phyloP scores from a whole-genome alignment of 2,329 filamentous ascomycete species.

The Sphaerulina populicola region DNA sequence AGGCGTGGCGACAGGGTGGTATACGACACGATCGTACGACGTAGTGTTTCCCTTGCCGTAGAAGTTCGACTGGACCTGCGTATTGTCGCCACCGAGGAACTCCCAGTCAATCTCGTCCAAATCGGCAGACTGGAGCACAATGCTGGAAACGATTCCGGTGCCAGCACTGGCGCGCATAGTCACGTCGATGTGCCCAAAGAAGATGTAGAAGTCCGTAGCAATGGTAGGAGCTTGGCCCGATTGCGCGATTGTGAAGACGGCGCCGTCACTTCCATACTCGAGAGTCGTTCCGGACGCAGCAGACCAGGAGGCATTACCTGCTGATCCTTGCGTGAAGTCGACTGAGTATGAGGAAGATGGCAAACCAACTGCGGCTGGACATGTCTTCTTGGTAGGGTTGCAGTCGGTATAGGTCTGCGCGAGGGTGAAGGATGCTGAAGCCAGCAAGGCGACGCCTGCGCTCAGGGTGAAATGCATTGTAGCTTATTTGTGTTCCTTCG shows the following conservation, averaged over 20 bases:
- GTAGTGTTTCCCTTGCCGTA: slow-evolving; percentile 64
- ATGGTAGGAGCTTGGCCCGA: slow-evolving; percentile 63
- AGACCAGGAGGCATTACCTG: slow-evolving; percentile 52
- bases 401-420: slow-evolving; percentile 73
- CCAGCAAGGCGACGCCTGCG: slow-evolving; percentile 32
- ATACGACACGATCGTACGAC: slow-evolving; percentile 58
- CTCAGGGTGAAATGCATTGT: slow-evolving; percentile 30
- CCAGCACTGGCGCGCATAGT: slow-evolving; percentile 67
- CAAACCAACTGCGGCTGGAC: slow-evolving; percentile 63
- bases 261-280: slow-evolving; percentile 54
- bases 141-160: slow-evolving; percentile 65
- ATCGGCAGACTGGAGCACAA: slow-evolving; percentile 74
- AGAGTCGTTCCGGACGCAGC: slow-evolving; percentile 58
- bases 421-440: slow-evolving; percentile 41
- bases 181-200: slow-evolving; percentile 72
- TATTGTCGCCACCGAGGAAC: slow-evolving; percentile 59
- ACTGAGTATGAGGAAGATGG: slow-evolving; percentile 47
- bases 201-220: slow-evolving; percentile 63
- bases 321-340: slow-evolving; percentile 49
- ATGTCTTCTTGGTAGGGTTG: slow-evolving; percentile 64
- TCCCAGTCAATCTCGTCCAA: slow-evolving; percentile 86
- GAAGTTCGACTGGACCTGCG: slow-evolving; percentile 62
- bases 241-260: slow-evolving; percentile 62
- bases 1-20: slow-evolving; percentile 44
- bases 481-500: background rate